Percentiles rank a stretch among this genome's conserved stretches.
Evolutionary conservation across 202 grass and related monocot species (phyloP).

Genomic region (Schoenoplectus triqueter): DNA sequence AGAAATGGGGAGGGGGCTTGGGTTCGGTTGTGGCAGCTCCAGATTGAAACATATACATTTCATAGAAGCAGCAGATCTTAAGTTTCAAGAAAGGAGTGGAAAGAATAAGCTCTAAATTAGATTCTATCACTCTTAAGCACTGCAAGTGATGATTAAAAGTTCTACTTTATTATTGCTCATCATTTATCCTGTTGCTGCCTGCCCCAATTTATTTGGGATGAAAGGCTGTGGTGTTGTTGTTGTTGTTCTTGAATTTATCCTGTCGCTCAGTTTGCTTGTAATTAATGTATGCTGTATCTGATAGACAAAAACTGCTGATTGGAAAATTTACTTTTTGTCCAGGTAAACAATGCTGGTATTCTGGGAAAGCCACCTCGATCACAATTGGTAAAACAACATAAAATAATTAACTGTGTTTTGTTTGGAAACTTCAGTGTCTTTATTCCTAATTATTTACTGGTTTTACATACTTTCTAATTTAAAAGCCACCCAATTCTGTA

Average conservation of each 20-base stretch:
- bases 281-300: background rate
- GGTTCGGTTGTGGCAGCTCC: background rate
- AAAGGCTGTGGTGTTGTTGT: too few relatives aligned
- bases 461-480: background rate
- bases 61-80: background rate
- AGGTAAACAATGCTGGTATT: slow-evolving; percentile 36
- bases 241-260: background rate
- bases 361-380: slow-evolving; percentile 20
- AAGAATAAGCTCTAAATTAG: background rate
- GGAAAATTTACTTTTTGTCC: slow-evolving; percentile 5
- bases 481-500: slow-evolving; percentile 31
- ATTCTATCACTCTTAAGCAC: background rate
- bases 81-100: background rate
- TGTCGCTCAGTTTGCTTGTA: background rate
- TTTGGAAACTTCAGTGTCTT: background rate
- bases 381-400: slow-evolving; percentile 24
- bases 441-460: background rate
- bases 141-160: background rate
- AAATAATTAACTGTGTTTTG: background rate
- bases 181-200: background rate
- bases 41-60: background rate
- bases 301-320: background rate
- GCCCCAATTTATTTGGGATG: too few relatives aligned
- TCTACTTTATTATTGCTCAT: background rate
- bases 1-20: background rate